Base-by-base conservation (phyloP, 2,329 filamentous ascomycete genomes). In the Colletotrichum falcatum region DNA sequence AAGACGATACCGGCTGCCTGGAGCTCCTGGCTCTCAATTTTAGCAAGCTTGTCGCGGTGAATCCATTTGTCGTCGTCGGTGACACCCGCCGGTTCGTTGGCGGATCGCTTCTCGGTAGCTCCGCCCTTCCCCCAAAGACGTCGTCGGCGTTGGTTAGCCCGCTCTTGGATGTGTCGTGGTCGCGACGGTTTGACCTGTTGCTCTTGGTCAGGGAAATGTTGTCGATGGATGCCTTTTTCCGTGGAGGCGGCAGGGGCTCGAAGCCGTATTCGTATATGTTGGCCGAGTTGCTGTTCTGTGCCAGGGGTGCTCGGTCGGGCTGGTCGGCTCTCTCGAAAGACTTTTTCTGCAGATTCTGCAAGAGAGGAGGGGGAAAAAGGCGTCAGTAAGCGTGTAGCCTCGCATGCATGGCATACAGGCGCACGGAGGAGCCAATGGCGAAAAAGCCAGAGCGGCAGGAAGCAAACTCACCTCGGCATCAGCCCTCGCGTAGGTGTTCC, bases 31-130 rank as follows among this genome's bases (percentile, higher is more conserved):
- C 85, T 95, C 81, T 96, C 93, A 74, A 95, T 96, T 77, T 89
- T 89, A 65, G 92, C 93, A 72, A 96, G 82, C 81, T 95, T 95
- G 81, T 96, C 93, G 66, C 93, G 86, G 77, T 96, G 93, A 75
- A 96, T 95, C 93, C 93, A 96, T 79, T 93, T 91, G 39, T 92
- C 90, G 42, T 84, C 81, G 42, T 85, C 82, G 11, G 74, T 74
- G 14, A 39, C 54, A 30, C 42, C 46, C 9, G 48, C 14, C 5
- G 74, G 65, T 30, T 81, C 78, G 55, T 77, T 76, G 39, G 76
- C 78, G 49, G 64, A 72, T 51, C 73, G 76, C 73, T 62, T 75
- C 74, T 59, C 75, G 71, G 37, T 77, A 72, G 35, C 39, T 73
- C 72, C 30, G 73, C 72, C 28, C 54, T 70, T 70, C 12, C 60